Base-by-base conservation (phyloP, 306 rosid species). In the Albizia julibrissin region DNA sequence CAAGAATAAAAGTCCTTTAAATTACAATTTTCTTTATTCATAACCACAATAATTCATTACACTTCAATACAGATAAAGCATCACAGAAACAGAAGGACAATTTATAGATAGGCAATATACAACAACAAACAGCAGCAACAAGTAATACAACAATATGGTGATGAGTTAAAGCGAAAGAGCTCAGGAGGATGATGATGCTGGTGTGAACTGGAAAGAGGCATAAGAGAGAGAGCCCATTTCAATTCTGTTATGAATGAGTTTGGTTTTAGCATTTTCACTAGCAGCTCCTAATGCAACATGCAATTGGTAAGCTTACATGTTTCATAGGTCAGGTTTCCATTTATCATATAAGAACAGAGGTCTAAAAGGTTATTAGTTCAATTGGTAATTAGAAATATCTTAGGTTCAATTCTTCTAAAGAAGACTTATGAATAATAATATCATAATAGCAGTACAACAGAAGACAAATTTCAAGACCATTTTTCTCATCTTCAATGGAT, bases 231-330 rank as follows among this genome's bases (percentile, higher is more conserved):
- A 58, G 1, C 94, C 94, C 39, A 39, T 14, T 10, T 82, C 83
- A 91, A 94, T 90, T 74, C 93, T 88, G 52, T 74, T 84, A 79
- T 92, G 98, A 40, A 93, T 84, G 52, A 85, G 85, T 81, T 91
- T 90, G 0, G 97, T 88, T 84, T 90, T 89, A 0, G 95, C 27
- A 61, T 78, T 42, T 47, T 68, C 89, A 42, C 97, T 94, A 3
- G 97, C 95, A 6, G 98, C 97, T 21, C 97, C 98, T 62, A 89
- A 81, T 18, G 98, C 98, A 19, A 94, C 92, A 8, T 92, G 95
- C 75, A 94, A 69, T 0, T 97, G 98, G 61, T 71, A 94, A 34
- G 24, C 3, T 44, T 44, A 2, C 1, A 37, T 3, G 16, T 68
- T 42, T 47, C 54, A 43, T 21, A 43, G 65, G 64, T 79, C 46